Base-by-base conservation (phyloP, 1,139 yeast species). In the Kodamaea ohmeri region DNA sequence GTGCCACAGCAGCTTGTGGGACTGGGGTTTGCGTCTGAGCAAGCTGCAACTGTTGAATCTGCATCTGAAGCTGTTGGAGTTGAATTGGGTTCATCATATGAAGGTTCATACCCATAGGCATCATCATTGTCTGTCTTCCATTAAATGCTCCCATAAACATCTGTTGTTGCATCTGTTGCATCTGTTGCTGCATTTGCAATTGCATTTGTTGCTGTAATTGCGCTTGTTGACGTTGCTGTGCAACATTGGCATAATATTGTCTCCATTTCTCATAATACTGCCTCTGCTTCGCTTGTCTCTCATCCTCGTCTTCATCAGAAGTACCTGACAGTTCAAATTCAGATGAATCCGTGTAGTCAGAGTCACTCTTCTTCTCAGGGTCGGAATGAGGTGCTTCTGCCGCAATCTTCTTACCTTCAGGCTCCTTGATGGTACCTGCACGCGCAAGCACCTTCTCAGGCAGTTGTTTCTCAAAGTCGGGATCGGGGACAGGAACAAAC, bases 221-320 rank as follows among this genome's bases (percentile, higher is more conserved):
- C 22, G 44, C 44, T 34, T 52, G 52, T 34, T 56, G 59, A 35
- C 58, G 58, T 33, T 56, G 59, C 17, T 47, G 45, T 13, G 63
- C 63, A 11, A 60, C 41, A 12, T 48, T 39, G 20, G 60, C 59
- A 41, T 59, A 60, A 39, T 59, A 60, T 30, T 51, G 55, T 43
- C 54, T 56, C 63, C 63, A 60, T 45, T 58, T 61, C 33, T 58
- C 61, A 31, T 56, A 57, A 37, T 56, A 55, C 48, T 27, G 51
- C 47, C 38, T 52, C 50, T 26, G 52, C 54, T 26, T 47, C 32
- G 30, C 48, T 29, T 36, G 44, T 19, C 36, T 38, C 20, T 40
- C 51, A 6, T 47, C 57, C 11, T 47, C 54, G 17, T 48, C 53
- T 5, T 46, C 55, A 8, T 45, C 53, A 6, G 50, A 51, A 1